These are phyloP conservation scores for Dorcoceras hygrometricum DNA, from an alignment of 257 asterid genomes.

Conservation along the genomic window DNA sequence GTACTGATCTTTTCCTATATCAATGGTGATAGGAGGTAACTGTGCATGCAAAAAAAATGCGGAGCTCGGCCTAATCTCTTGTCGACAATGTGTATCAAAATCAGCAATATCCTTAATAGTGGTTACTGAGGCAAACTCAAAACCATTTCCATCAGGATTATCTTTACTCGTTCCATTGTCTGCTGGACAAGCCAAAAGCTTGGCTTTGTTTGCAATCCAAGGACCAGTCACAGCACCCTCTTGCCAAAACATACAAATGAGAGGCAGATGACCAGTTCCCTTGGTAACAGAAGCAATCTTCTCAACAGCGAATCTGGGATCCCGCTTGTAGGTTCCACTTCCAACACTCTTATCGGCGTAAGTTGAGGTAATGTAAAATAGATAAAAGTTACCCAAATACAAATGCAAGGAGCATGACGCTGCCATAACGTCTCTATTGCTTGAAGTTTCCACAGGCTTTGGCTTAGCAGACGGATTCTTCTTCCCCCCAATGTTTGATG, in stretches of 20 bases:
- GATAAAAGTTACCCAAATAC: constrained; percentile 50
- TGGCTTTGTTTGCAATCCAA: constrained; percentile 81
- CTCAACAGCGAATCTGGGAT: constrained; percentile 46
- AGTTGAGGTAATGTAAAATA: constrained; percentile 49
- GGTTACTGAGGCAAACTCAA: constrained; percentile 76
- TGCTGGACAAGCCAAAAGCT: constrained; percentile 58
- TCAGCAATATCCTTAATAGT: constrained; percentile 66
- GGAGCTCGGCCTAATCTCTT: constrained; percentile 75
- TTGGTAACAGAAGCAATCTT: constrained; percentile 52
- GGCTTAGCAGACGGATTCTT: constrained; percentile 38
- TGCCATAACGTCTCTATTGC: constrained; percentile 34
- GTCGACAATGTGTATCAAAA: constrained; percentile 46
- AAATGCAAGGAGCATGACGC: constrained; percentile 59
- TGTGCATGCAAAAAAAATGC: constrained; percentile 54
- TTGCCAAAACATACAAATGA: constrained; percentile 72
- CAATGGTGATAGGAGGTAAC: constrained; percentile 52
- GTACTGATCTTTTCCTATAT: constrained; percentile 50
- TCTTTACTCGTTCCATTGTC: constrained; percentile 55
- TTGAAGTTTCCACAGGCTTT: constrained; percentile 37
- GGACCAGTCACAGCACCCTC: constrained; percentile 69
- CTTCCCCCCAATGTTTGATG: constrained; percentile 39
- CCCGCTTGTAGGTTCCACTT: constrained; percentile 32
- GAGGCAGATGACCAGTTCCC: constrained; percentile 45
- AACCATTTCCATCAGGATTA: constrained; percentile 48
- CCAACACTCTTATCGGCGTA: constrained; percentile 36